phyloP scores from a whole-genome alignment of 2,329 filamentous ascomycete species.

The Graphilbum fragrans region DNA sequence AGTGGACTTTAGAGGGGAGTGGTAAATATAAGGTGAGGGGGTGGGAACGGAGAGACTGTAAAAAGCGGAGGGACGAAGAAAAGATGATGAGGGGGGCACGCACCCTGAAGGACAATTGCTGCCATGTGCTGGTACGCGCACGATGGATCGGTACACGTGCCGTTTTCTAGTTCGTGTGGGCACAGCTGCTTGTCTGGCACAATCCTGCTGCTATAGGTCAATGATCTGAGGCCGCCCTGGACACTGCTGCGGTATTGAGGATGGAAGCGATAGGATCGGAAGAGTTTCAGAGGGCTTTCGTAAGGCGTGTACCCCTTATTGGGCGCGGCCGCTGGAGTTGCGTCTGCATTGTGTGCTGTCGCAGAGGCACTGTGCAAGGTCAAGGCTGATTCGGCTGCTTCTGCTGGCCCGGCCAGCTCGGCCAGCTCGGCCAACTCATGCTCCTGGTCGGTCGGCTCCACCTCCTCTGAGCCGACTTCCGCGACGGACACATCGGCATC shows the following conservation, averaged over 20 bases:
- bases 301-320: slow-evolving; percentile 42
- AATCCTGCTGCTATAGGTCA: slow-evolving; percentile 90
- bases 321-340: background rate
- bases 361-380: no score
- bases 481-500: no score
- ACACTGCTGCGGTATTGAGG: slow-evolving; percentile 60
- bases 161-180: slow-evolving; percentile 58
- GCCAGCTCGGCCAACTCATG: no score
- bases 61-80: slow-evolving; percentile 2
- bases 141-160: slow-evolving; percentile 54
- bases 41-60: slow-evolving; percentile 13
- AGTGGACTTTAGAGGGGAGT: background rate
- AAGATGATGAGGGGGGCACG: no score
- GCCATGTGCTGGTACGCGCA: slow-evolving; percentile 76
- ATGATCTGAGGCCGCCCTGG: slow-evolving; percentile 66
- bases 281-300: slow-evolving; percentile 68
- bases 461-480: no score
- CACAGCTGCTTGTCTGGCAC: slow-evolving; percentile 65
- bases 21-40: slow-evolving; percentile 7
- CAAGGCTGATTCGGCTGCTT: slow-evolving; percentile 1
- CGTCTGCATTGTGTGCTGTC: background rate
- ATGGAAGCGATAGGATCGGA: slow-evolving; percentile 85
- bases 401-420: slow-evolving; percentile 12
- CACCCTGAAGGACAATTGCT: slow-evolving; percentile 61
- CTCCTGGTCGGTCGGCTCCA: no score